These are phyloP conservation scores for Chenopodium album DNA, from an alignment of 148 eudicot genomes.

Conservation along the genomic window DNA sequence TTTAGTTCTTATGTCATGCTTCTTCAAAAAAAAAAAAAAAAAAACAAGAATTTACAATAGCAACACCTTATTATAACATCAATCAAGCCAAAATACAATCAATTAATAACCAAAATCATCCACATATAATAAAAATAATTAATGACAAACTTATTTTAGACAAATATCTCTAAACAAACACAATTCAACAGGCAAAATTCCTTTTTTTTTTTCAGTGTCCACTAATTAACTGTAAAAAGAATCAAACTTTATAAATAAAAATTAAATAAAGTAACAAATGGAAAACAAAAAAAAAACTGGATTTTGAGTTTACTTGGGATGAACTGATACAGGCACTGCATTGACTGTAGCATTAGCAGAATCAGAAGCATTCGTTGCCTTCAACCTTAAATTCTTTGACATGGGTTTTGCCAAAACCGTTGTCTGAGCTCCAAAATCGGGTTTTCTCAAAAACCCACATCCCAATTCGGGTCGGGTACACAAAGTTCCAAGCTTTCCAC, in stretches of 20 bases:
- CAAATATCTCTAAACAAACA: constrained; percentile 2
- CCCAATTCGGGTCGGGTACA: constrained; percentile 20
- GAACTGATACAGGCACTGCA: constrained; percentile 31
- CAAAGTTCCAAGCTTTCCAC: constrained; percentile 25
- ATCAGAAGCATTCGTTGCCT: constrained; percentile 27
- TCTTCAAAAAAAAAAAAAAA: neutral
- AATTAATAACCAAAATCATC: neutral
- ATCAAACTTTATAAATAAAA: neutral
- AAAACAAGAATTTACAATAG: neutral
- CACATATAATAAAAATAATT: neutral
- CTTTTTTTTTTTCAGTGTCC: too few species aligned
- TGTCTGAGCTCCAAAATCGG: constrained; percentile 22
- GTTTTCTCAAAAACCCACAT: constrained; percentile 28
- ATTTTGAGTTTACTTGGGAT: constrained; percentile 25
- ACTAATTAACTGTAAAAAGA: neutral
- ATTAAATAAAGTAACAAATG: neutral
- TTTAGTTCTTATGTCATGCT: neutral
- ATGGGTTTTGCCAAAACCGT: constrained; percentile 20
- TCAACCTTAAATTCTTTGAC: constrained; percentile 11
- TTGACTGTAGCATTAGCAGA: constrained; percentile 11
- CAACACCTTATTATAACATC: neutral
- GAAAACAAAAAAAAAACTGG: too few species aligned
- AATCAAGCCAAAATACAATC: neutral
- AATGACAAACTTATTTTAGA: too few species aligned
- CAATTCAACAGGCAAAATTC: neutral